Conservation (phyloP, 805 yeast genomes). For the Hanseniaspora thailandica region DNA sequence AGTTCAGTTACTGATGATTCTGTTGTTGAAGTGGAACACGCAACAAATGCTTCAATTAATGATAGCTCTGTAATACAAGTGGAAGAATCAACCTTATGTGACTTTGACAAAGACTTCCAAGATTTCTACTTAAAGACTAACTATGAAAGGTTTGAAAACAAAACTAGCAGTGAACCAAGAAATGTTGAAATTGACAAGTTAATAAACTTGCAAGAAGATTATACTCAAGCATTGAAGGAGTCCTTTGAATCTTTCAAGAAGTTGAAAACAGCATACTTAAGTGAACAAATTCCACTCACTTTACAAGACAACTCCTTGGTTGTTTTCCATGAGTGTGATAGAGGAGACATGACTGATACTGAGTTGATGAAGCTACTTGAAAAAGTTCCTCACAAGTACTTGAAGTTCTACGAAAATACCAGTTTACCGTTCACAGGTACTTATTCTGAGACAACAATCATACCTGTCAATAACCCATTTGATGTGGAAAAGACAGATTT, state of each 20-base stretch:
- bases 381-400: slow-evolving; percentile 29
- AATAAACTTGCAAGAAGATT: slow-evolving; percentile 18
- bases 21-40: slow-evolving; percentile 7
- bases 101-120: slow-evolving; percentile 28
- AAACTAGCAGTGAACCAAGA: slow-evolving; percentile 11
- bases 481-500: slow-evolving; percentile 28
- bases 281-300: slow-evolving; percentile 24
- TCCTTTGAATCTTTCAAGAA: slow-evolving; percentile 19
- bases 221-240: slow-evolving; percentile 12
- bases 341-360: slow-evolving; percentile 32
- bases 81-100: slow-evolving; percentile 18
- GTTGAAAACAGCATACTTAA: background rate
- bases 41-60: background rate
- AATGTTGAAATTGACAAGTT: slow-evolving; percentile 17
- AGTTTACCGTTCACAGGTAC: slow-evolving; percentile 46
- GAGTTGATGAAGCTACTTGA: slow-evolving; percentile 25
- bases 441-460: slow-evolving; percentile 29
- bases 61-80: background rate
- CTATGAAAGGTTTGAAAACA: slow-evolving; percentile 20
- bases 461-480: slow-evolving; percentile 26
- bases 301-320: slow-evolving; percentile 27
- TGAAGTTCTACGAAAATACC: slow-evolving; percentile 41
- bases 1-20: slow-evolving; percentile 16
- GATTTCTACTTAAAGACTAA: slow-evolving; percentile 33
- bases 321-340: slow-evolving; percentile 32